phyloP scores from a whole-genome alignment of 495 filamentous ascomycete genomes.

The Endocarpon pusillum region DNA sequence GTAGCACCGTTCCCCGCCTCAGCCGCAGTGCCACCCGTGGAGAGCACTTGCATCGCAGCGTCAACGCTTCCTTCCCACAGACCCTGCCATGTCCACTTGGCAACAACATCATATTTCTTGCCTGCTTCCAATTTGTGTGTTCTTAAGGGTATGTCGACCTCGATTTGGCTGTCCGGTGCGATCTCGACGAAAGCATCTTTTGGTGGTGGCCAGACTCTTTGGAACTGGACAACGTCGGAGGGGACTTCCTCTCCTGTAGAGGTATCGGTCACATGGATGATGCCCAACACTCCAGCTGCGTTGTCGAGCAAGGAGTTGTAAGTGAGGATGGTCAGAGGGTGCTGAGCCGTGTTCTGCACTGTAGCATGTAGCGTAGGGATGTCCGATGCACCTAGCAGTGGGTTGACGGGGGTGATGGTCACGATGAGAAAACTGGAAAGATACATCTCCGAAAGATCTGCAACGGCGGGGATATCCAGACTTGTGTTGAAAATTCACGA shows the following conservation, averaged over 20 bases:
- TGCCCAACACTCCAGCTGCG: conserved; percentile 25
- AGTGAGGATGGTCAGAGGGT: conserved; percentile 28
- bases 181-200: conserved; percentile 26
- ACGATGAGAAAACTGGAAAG: conserved; percentile 6
- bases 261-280: conserved; percentile 25
- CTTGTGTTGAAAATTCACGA: no score
- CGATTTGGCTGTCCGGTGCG: conserved; percentile 8
- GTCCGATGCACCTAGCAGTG: conserved; percentile 2
- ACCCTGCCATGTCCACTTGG: neutral
- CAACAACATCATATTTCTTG: conserved; percentile 1
- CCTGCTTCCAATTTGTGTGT: neutral
- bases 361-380: conserved; percentile 13
- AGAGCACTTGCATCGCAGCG: no score
- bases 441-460: conserved; percentile 3
- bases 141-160: neutral
- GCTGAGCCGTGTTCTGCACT: conserved; percentile 23
- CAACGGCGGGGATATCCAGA: neutral
- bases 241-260: conserved; percentile 16
- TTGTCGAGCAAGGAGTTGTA: conserved; percentile 34
- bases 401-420: conserved; percentile 9
- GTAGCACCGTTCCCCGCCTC: no score
- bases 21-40: no score
- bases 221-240: conserved; percentile 25
- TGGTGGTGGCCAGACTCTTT: conserved; percentile 26
- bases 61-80: neutral